Evolutionary conservation across 192 early-diverging fungal genomes (phyloP), one percentile per base, ranked within the genome.

Genomic region (Rhizophagus sp.): DNA sequence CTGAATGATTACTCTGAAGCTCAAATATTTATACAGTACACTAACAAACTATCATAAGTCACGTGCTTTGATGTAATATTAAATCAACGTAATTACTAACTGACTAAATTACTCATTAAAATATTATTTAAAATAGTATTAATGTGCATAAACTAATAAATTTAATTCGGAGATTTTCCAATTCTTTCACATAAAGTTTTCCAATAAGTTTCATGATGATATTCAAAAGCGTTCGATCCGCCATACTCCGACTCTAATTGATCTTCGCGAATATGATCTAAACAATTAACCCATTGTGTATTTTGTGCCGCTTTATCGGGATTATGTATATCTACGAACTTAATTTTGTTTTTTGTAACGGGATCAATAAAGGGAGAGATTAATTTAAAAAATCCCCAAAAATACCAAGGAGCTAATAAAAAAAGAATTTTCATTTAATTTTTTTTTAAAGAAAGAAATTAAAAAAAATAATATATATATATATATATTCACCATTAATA

Each of bases 351-450:
- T 63, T 90, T 90, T 44, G 97, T 98, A 50, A 97, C 91, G 7
- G 96, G 96, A 83, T 98, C 96, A 73, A 98, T 90, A 78, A 97
- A 97, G 17, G 96, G 95, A 57, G 92, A 90, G 33, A 98, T 88
- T 25, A 96, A 62, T 82, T 90, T 94, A 83, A 93, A 96, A 78
- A 96, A 93, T 11, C 88, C 90, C 82, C 89, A 91, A 81, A 98
- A 93, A 80, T 96, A 93, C 93, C 93, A 95, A 64, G 93, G 94
- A 41, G 95, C 94, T 90, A 74, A 70, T 15, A 10, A 25, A 65
- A 27, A 36, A 34, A 19, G 25, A 11, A 47, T 12, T 12, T 44
- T 47, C 44, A 2, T 47, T 47, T 44, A 41, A 7, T 5, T 41
- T 41, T 27, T 24, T 63, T 75, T 65, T 50, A 24, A 62, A 74